Conservation (phyloP, 768 basidiomycete species). For the Kwoniella newhampshirensis region DNA sequence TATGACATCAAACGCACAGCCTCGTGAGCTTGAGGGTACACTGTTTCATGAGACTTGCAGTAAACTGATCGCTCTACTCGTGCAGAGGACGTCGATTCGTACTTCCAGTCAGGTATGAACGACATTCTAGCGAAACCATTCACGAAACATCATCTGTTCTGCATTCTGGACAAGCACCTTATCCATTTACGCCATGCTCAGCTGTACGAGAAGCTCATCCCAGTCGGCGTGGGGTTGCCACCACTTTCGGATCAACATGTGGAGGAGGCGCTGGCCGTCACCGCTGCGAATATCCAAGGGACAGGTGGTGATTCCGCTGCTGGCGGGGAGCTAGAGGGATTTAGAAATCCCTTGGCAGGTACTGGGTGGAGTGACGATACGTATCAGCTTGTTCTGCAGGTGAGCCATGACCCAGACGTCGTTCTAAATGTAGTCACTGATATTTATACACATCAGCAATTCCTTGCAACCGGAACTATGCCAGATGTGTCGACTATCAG, state of each 20-base stretch:
- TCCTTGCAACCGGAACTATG: slow-evolving; percentile 39
- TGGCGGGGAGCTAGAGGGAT: slow-evolving; percentile 9
- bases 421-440: background rate
- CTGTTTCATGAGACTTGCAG: background rate
- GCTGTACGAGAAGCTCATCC: slow-evolving; percentile 62
- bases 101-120: slow-evolving; percentile 70
- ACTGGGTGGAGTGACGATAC: slow-evolving; percentile 89
- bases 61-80: background rate
- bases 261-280: slow-evolving; percentile 42
- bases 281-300: slow-evolving; percentile 24
- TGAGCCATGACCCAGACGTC: slow-evolving; percentile 10
- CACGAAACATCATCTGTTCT: slow-evolving; percentile 84
- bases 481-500: slow-evolving; percentile 32
- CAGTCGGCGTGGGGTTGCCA: slow-evolving; percentile 68
- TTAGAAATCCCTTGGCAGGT: slow-evolving; percentile 71
- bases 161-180: slow-evolving; percentile 94
- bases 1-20: slow-evolving; percentile 94
- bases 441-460: too few relatives aligned
- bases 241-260: slow-evolving; percentile 53
- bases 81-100: slow-evolving; percentile 48
- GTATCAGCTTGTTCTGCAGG: slow-evolving; percentile 74
- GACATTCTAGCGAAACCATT: slow-evolving; percentile 96
- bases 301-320: slow-evolving; percentile 2
- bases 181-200: slow-evolving; percentile 84
- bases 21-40: slow-evolving; percentile 66